Evolutionary conservation across 2,329 filamentous ascomycete genomes (phyloP).

Genomic region (Cladosporium cucumerinum): DNA sequence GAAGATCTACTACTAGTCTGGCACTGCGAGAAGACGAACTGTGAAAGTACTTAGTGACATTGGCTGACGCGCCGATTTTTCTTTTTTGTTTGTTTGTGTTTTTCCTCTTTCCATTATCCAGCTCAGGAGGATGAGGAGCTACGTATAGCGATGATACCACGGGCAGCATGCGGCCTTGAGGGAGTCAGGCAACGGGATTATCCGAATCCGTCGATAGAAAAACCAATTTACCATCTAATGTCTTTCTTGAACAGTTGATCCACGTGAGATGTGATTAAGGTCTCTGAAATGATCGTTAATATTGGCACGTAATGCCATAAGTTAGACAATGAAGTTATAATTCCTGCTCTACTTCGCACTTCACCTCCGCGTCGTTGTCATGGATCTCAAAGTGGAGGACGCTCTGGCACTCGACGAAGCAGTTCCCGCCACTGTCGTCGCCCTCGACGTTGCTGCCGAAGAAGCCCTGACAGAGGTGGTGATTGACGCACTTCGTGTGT

Average conservation of each 20-base stretch:
- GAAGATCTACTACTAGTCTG: constrained; percentile 50
- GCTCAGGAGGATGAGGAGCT: neutral
- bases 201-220: neutral
- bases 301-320: neutral
- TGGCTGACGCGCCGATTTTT: neutral
- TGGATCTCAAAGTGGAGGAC: neutral
- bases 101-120: neutral
- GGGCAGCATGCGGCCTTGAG: neutral
- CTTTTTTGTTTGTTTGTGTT: neutral
- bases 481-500: neutral
- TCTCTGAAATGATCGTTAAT: neutral
- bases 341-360: neutral
- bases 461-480: neutral
- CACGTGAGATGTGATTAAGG: neutral
- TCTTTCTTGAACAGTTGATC: neutral
- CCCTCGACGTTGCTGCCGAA: neutral
- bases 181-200: neutral
- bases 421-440: neutral
- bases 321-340: neutral
- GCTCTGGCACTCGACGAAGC: neutral
- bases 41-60: neutral
- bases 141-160: constrained; percentile 4
- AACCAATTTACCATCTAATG: neutral
- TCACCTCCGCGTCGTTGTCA: neutral
- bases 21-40: neutral